Evolutionary conservation across 2,329 filamentous ascomycete genomes (phyloP), one percentile per base, ranked within the genome.

Genomic region (Colletotrichum tropicale): DNA sequence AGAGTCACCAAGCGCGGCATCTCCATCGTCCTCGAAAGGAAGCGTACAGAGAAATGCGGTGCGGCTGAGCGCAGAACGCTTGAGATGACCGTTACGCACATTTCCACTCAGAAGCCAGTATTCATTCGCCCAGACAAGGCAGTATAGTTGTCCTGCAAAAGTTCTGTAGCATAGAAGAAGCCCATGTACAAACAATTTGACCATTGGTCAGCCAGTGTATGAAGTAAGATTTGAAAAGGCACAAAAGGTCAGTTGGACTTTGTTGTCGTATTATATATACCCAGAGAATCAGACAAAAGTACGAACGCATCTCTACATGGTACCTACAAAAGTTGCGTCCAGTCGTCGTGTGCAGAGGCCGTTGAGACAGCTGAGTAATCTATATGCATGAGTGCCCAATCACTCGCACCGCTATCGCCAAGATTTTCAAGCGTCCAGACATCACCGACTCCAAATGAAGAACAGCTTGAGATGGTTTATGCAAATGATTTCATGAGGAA

Each of bases 401-500:
- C 43, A 24, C 6, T 52, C n/a, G 43, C 43, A 52, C 43, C 43
- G n/a, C 43, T 13, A 13, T 52, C 12, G 43, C n/a, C 43, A 13
- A 52, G n/a, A 21, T 52, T 52, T 21, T 52, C 43, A 52, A 52
- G n/a, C 43, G 10, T 21, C 43, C 6, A 21, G 43, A 52, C 43
- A 52, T 52, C 43, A 24, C 43, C 43, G 43, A 52, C 43, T 24
- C 43, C 16, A 52, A 52, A 8, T 21, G n/a, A 52, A 52, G 43
- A 21, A 21, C 43, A 30, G 24, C 28, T 43, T 56, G 13, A 18
- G 32, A 12, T 55, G 61, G 52, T 68, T 67, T 55, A 76, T 76
- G 70, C 74, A 74, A 74, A 52, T 74, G 32, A 66, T 21, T 74
- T 74, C 64, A 67, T 69, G 56, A 67, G 68, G 70, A 73, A 76